phyloP scores from a whole-genome alignment of 768 basidiomycete species.

The Crassisporium funariophilum region DNA sequence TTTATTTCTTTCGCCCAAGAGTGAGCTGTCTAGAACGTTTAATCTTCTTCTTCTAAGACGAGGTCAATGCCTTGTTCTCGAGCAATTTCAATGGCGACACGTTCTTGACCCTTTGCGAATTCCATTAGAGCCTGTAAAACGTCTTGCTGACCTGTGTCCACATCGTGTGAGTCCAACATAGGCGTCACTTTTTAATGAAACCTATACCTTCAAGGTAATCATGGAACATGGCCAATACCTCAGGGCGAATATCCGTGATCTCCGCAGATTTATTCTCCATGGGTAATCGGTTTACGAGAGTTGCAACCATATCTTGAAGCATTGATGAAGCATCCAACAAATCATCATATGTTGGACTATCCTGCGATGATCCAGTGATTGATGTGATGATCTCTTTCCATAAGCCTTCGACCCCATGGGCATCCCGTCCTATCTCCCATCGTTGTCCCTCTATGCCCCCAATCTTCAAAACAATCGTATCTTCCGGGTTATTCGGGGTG shows the following conservation, averaged over 20 bases:
- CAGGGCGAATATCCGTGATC: constrained; percentile 41
- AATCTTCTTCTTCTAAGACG: constrained; percentile 43
- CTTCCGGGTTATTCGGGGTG: constrained; percentile 76
- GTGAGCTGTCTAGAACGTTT: not conserved
- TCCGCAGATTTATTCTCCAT: constrained; percentile 22
- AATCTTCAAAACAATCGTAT: constrained; percentile 80
- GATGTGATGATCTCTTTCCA: constrained; percentile 57
- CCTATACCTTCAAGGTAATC: constrained; percentile 65
- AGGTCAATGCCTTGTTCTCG: constrained; percentile 55
- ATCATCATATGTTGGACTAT: constrained; percentile 50
- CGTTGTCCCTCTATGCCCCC: constrained; percentile 52
- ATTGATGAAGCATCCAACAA: constrained; percentile 68
- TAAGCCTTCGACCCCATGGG: constrained; percentile 54
- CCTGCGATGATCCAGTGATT: constrained; percentile 24
- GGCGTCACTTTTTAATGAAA: not conserved
- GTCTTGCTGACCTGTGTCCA: constrained; percentile 58
- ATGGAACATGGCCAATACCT: constrained; percentile 65
- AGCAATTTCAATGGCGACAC: constrained; percentile 48
- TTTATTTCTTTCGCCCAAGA: too few relatives aligned
- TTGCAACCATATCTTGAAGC: constrained; percentile 67
- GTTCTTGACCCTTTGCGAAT: constrained; percentile 50
- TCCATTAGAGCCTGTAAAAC: constrained; percentile 56
- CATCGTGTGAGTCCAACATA: not conserved
- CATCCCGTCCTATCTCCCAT: constrained; percentile 68
- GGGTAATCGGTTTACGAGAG: constrained; percentile 53